Evolutionary conservation across 768 basidiomycete species (phyloP), one percentile per base, ranked within the genome.

Genomic region (Guyanaporus albipodus): DNA sequence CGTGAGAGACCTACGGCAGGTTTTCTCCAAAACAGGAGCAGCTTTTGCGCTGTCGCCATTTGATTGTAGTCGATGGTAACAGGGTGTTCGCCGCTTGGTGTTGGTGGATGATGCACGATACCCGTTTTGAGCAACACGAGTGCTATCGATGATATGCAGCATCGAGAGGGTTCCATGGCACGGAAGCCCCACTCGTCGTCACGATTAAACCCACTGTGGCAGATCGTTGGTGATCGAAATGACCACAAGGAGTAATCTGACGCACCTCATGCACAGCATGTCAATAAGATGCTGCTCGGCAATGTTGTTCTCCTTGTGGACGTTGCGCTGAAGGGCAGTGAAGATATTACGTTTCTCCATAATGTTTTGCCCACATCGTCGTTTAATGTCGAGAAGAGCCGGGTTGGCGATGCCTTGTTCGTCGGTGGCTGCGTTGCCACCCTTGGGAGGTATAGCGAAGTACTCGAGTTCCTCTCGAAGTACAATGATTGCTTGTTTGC

Each of bases 231-330:
- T 8, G 23, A 49, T 36, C 19, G 22, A 15, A 12, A 39, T 9
- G 38, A 31, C 44, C 26, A 34, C 21, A 48, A 50, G 46, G 12
- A 34, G 15, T 21, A 34, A 49, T 38, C 32, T 37, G 11, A 37
- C 36, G 70, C 64, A 95, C 95, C 93, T 96, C 91, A 97, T 96
- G 72, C 95, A 98, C 52, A 99, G 76, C 96, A 99, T 99, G 70
- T 98, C 96, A 69, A 99, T 99, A 58, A 99, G 73, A 72, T 99
- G 96, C 70, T 98, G 95, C 70, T 99, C 96, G 15, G 96, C 96
- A 44, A 96, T 77, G 66, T 99, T 98, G 64, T 97, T 97, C 73
- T 97, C 95, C 74, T 95, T 95, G 71, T 95, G 95, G 53, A 98
- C 95, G 68, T 99, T 99, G 59, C 96, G 78, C 74, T 99, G 95